Conservation (phyloP, 2,329 filamentous ascomycete genomes). For the Tolypocladium sp. region DNA sequence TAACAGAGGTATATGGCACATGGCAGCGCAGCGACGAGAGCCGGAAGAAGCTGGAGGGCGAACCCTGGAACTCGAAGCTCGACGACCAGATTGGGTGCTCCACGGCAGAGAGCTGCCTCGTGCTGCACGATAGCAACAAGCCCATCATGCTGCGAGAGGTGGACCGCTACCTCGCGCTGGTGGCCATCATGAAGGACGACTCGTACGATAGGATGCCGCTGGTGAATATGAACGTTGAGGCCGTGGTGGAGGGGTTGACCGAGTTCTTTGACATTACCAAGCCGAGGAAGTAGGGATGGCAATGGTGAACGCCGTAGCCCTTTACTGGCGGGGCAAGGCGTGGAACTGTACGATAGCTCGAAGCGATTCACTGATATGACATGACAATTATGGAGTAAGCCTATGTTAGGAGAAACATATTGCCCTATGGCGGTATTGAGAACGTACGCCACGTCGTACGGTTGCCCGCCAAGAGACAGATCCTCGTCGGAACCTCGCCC, state of each 20-base stretch:
- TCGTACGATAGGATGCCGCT: slow-evolving; percentile 76
- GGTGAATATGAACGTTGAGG: slow-evolving; percentile 80
- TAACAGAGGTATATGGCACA: slow-evolving; percentile 85
- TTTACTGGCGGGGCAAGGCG: neutral
- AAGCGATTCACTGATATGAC: neutral
- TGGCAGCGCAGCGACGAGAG: slow-evolving; percentile 53
- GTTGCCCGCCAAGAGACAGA: slow-evolving; percentile 42
- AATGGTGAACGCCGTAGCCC: neutral
- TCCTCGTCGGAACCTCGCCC: slow-evolving; percentile 37
- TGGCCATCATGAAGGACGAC: slow-evolving; percentile 81
- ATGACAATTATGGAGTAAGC: neutral
- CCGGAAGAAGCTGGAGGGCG: slow-evolving; percentile 46
- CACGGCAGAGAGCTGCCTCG: slow-evolving; percentile 59
- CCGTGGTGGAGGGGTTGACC: slow-evolving; percentile 68
- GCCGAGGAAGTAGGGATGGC: slow-evolving; percentile 29
- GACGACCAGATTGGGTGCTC: slow-evolving; percentile 58
- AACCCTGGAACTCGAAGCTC: slow-evolving; percentile 51
- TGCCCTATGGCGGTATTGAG: slow-evolving; percentile 17
- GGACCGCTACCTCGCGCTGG: slow-evolving; percentile 67
- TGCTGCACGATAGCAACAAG: slow-evolving; percentile 53
- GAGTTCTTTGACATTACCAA: slow-evolving; percentile 72
- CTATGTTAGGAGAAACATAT: neutral
- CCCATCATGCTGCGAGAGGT: slow-evolving; percentile 62
- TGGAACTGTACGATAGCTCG: neutral
- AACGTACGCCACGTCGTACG: slow-evolving; percentile 38